Percentiles rank a stretch among this genome's conserved stretches.
These are phyloP conservation scores for Prototheca cutis DNA, from an alignment of 163 green algal genomes.

Conservation along the genomic window DNA sequence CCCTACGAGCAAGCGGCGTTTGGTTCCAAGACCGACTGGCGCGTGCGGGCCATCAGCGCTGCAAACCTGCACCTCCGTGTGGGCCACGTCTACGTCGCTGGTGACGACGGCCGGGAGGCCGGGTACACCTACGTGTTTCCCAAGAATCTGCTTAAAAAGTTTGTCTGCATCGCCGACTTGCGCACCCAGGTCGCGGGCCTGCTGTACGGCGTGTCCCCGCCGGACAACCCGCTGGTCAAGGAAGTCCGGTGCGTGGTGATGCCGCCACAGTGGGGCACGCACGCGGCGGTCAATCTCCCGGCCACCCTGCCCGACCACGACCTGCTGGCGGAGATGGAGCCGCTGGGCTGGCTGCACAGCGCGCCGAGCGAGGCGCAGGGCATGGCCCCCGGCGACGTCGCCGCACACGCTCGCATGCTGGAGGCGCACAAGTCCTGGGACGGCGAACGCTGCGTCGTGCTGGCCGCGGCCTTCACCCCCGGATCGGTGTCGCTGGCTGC, in stretches of 20 bases:
- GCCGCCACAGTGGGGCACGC: conserved; percentile 94
- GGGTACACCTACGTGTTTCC: conserved; percentile 98
- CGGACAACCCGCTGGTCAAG: conserved; percentile 94
- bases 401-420: conserved; percentile 85
- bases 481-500: conserved; percentile 87
- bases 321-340: conserved; percentile 94
- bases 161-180: conserved; percentile 97
- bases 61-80: conserved; percentile 97
- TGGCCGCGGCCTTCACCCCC: conserved; percentile 94
- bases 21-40: conserved; percentile 95
- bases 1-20: conserved; percentile 95
- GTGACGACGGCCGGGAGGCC: conserved; percentile 57
- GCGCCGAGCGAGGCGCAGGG: conserved; percentile 88
- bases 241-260: conserved; percentile 88
- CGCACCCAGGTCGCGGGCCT: conserved; percentile 92
- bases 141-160: conserved; percentile 99
- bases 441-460: conserved; percentile 86
- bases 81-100: conserved; percentile 99
- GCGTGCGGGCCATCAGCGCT: conserved; percentile 89
- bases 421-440: conserved; percentile 91
- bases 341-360: conserved; percentile 97
- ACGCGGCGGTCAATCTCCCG: conserved; percentile 82
- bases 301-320: conserved; percentile 82
- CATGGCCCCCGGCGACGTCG: conserved; percentile 48
- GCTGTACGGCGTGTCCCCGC: conserved; percentile 89